Evolutionary conservation across 2,329 filamentous ascomycete genomes (phyloP).

Genomic region (Aspergillus fumigatiaffinis): DNA sequence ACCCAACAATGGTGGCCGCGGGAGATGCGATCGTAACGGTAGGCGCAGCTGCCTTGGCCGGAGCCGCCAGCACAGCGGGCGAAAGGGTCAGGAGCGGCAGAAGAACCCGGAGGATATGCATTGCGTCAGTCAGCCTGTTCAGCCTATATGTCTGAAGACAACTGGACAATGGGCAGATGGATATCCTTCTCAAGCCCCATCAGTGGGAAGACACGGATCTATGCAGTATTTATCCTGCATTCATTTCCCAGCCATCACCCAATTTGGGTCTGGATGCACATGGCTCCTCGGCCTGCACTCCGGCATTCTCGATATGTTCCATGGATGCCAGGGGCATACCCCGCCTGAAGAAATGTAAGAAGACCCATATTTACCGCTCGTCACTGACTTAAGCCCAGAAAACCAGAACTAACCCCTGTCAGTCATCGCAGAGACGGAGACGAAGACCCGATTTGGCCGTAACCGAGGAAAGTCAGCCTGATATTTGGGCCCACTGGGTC

Average conservation of each 20-base stretch:
- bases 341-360: background rate
- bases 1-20: conserved; percentile 49
- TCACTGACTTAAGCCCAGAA: background rate
- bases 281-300: background rate
- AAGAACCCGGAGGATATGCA: conserved; percentile 4
- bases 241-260: background rate
- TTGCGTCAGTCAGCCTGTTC: conserved; percentile 1
- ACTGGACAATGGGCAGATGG: background rate
- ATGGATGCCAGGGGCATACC: background rate
- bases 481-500: background rate
- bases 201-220: background rate
- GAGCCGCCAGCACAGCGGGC: conserved; percentile 12
- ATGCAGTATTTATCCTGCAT: background rate
- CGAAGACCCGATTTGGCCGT: background rate
- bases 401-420: background rate
- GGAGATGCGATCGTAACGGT: conserved; percentile 52
- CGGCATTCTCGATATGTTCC: background rate
- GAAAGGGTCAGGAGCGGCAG: conserved; percentile 8
- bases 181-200: background rate
- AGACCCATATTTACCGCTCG: background rate
- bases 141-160: background rate
- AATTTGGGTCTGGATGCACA: background rate
- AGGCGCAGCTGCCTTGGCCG: conserved; percentile 42
- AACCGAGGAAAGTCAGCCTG: background rate
- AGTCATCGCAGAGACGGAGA: background rate